A percentile compares a stretch with the other conserved stretches of the same genome.
These are phyloP conservation scores for Magnusiomyces clavatus DNA, from an alignment of 1,139 yeast species.

Conservation along the genomic window DNA sequence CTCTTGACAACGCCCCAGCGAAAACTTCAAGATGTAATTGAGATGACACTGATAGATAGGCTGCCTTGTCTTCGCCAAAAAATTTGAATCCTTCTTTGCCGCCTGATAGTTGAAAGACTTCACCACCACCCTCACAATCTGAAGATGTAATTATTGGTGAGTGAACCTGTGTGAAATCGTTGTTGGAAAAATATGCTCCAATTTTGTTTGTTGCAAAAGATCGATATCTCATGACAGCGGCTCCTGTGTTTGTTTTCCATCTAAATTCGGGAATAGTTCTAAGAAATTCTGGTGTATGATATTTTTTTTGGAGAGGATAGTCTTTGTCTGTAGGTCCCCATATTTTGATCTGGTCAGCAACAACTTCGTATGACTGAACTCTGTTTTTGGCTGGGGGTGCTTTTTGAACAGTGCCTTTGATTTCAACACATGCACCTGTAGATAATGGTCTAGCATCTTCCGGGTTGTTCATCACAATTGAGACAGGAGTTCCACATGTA, in stretches of 20 bases:
- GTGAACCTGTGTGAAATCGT: slow-evolving; percentile 59
- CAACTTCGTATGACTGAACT: slow-evolving; percentile 36
- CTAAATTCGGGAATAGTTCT: slow-evolving; percentile 69
- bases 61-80: slow-evolving; percentile 49
- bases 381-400: slow-evolving; percentile 11
- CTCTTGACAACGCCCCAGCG: slow-evolving; percentile 66
- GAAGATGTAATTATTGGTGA: slow-evolving; percentile 85
- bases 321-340: slow-evolving; percentile 44
- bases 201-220: slow-evolving; percentile 55
- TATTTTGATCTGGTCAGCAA: slow-evolving; percentile 32
- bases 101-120: slow-evolving; percentile 53
- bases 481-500: slow-evolving; percentile 45
- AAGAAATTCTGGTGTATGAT: slow-evolving; percentile 55
- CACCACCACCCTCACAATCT: slow-evolving; percentile 99
- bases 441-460: slow-evolving; percentile 24
- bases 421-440: slow-evolving; percentile 41
- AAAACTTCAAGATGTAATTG: slow-evolving; percentile 85
- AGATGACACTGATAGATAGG: slow-evolving; percentile 81
- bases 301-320: slow-evolving; percentile 82
- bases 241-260: slow-evolving; percentile 60
- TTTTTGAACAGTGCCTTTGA: slow-evolving; percentile 35
- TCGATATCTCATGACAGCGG: slow-evolving; percentile 63
- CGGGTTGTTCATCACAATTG: slow-evolving; percentile 41
- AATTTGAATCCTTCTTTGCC: slow-evolving; percentile 35
- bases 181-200: slow-evolving; percentile 44